Evolutionary conservation across 2,329 filamentous ascomycete species (phyloP).

Genomic region (Colletotrichum viniferum): DNA sequence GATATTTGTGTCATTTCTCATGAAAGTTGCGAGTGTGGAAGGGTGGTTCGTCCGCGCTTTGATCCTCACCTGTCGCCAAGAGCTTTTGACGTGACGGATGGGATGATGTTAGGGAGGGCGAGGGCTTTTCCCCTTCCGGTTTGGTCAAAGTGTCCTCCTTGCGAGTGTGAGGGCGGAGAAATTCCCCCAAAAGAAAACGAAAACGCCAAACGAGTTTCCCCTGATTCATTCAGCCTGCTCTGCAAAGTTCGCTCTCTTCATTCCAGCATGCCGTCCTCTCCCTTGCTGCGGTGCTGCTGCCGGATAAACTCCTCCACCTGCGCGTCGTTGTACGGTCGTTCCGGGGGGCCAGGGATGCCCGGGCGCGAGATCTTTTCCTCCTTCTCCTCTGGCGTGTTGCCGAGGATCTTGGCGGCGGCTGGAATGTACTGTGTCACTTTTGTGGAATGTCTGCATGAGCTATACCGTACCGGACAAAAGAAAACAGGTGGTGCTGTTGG

Average conservation of each 20-base stretch:
- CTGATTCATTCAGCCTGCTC: background rate
- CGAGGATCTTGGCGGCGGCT: conserved; percentile 44
- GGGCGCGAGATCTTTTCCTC: conserved; percentile 21
- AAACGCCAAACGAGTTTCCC: background rate
- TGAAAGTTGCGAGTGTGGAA: background rate
- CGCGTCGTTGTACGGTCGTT: conserved; percentile 48
- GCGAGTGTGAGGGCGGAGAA: background rate
- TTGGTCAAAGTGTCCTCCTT: background rate
- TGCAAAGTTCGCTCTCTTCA: background rate
- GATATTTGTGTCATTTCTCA: background rate
- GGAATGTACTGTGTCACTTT: conserved; percentile 51
- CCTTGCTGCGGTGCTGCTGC: conserved; percentile 56
- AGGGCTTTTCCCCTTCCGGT: background rate
- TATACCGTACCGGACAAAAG: background rate
- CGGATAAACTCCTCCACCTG: conserved; percentile 58
- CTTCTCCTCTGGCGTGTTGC: conserved; percentile 32
- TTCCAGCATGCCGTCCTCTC: conserved; percentile 30
- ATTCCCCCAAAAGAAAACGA: background rate
- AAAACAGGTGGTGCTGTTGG: background rate
- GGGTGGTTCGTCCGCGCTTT: background rate
- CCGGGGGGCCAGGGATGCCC: conserved; percentile 41
- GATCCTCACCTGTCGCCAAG: background rate
- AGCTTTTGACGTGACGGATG: background rate
- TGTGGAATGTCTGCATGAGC: conserved; percentile 8
- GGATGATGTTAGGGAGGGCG: background rate